Evolutionary conservation across 2,329 filamentous ascomycete genomes (phyloP).

Genomic region (Coleophoma eucalyptorum): DNA sequence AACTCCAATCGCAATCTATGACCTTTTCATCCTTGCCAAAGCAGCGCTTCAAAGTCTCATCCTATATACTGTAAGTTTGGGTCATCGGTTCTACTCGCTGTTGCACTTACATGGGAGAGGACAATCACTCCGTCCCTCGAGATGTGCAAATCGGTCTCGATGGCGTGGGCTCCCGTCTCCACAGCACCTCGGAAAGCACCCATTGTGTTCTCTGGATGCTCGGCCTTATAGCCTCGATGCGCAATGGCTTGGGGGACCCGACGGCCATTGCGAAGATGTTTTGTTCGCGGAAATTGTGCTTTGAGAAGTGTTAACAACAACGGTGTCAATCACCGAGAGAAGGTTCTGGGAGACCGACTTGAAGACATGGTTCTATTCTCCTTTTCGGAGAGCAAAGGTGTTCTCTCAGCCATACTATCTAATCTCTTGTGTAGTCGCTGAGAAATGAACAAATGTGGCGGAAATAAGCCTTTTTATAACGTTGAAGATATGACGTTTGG

Average conservation of each 20-base stretch:
- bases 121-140: constrained; percentile 81
- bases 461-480: too few species aligned
- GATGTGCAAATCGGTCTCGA: constrained; percentile 88
- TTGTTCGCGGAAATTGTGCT: constrained; percentile 22
- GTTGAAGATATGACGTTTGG: too few species aligned
- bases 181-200: constrained; percentile 72
- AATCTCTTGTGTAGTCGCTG: too few species aligned
- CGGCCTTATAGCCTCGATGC: constrained; percentile 74
- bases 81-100: constrained; percentile 5
- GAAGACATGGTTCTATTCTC: not conserved
- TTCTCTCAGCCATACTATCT: constrained; percentile 10
- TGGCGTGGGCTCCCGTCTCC: constrained; percentile 68
- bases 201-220: constrained; percentile 84
- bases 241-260: constrained; percentile 68
- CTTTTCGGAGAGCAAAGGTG: constrained; percentile 11
- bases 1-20: constrained; percentile 71
- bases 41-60: constrained; percentile 73
- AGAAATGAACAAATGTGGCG: too few species aligned
- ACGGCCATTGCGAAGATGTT: constrained; percentile 15
- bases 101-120: constrained; percentile 65
- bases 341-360: too few species aligned
- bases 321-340: too few species aligned
- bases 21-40: constrained; percentile 73
- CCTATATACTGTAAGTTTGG: constrained; percentile 40
- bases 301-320: constrained; percentile 3